These are phyloP conservation scores for Avena atlantica DNA, from an alignment of 176 grass and related monocot species.

Conservation along the genomic window DNA sequence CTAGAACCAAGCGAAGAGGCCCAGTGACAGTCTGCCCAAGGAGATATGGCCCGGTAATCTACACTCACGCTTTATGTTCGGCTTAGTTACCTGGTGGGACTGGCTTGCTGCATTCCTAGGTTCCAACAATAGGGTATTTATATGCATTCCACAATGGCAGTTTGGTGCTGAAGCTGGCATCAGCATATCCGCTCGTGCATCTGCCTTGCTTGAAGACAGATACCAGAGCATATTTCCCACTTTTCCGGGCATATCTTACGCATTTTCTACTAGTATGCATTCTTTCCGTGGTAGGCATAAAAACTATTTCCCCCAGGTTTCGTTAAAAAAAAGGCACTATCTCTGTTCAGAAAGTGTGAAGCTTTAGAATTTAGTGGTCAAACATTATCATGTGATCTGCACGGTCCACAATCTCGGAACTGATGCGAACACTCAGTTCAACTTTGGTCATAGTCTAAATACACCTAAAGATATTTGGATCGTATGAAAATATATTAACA, in stretches of 20 bases:
- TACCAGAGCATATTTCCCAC: slow-evolving; percentile 31
- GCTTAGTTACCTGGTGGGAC: slow-evolving; percentile 26
- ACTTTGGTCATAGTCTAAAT: background rate
- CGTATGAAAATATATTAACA: background rate
- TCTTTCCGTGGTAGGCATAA: slow-evolving; percentile 23
- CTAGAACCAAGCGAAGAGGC: background rate
- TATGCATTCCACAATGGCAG: slow-evolving; percentile 30
- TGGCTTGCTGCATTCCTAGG: slow-evolving; percentile 41
- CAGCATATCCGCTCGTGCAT: slow-evolving; percentile 50
- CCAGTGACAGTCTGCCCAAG: slow-evolving; percentile 52
- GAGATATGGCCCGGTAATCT: slow-evolving; percentile 59
- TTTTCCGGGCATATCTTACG: slow-evolving; percentile 38
- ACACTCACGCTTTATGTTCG: background rate
- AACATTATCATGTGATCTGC: background rate
- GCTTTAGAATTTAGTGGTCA: background rate
- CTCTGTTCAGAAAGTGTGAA: background rate
- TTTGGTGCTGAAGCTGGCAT: slow-evolving; percentile 24
- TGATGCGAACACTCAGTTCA: background rate
- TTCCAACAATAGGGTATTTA: slow-evolving; percentile 45
- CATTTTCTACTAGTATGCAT: background rate
- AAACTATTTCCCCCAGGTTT: background rate
- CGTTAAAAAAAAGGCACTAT: background rate
- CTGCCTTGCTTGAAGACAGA: slow-evolving; percentile 28
- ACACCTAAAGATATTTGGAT: background rate
- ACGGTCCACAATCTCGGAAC: no score